Evolutionary conservation across 306 rosid species (phyloP), one percentile per base, ranked within the genome.

Genomic region (Cicer judaicum): DNA sequence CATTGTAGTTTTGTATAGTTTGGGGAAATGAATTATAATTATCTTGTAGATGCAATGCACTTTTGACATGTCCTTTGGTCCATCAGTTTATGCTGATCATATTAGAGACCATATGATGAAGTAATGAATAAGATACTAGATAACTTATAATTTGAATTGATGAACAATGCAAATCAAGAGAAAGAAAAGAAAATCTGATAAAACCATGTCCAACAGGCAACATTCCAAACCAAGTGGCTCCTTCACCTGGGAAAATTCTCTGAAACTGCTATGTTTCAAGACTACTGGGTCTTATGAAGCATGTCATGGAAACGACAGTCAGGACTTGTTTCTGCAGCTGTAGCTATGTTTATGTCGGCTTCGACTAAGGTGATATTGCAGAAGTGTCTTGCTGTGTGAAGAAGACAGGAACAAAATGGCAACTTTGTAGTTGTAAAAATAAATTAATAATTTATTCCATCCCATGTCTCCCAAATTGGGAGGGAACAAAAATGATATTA

Each of bases 41-140:
- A 34, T 8, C 14, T 60, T 49, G 60, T 16, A 40, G 53, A 69
- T 9, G 60, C 16, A 62, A 19, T 64, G 67, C 61, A 54, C 50
- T 13, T 21, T 65, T 36, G 18, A 64, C 64, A 18, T 65, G 43
- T 80, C 36, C 8, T 15, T 76, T 16, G 7, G 46, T 81, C 49
- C 74, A 7, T 46, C 21, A 6, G 29, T 15, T 71, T 38, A 42
- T 48, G 10, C 13, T 29, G 15, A 46, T 44, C 47, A 38, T 54
- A 64, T 53, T 47, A 9, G 61, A 29, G 21, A 49, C 19, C 64
- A 48, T 54, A 36, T 47, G 19, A 21, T 66, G 38, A 70, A 63
- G 43, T 60, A 13, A 13, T 29, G 41, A 6, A 29, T 59, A 29
- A 24, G 64, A 29, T 29, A 59, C 1, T 29, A 9, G 64, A 24